These are phyloP conservation scores for Serendipita indica DNA, from an alignment of 768 basidiomycete species.

Conservation along the genomic window DNA sequence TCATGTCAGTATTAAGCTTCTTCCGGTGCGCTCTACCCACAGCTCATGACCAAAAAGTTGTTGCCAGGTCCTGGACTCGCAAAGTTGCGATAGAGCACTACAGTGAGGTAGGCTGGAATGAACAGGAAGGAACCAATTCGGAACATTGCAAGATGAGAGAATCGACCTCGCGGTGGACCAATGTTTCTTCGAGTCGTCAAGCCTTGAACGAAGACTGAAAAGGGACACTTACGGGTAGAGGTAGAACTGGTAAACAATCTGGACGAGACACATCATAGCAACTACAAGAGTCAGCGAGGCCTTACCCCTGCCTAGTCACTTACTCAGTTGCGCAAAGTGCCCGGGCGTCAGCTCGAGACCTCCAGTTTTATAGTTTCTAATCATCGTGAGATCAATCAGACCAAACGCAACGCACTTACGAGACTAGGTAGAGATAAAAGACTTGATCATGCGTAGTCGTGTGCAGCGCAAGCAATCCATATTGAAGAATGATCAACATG, in stretches of 20 bases:
- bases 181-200: slow-evolving; percentile 22
- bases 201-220: background rate
- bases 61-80: slow-evolving; percentile 56
- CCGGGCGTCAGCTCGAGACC: slow-evolving; percentile 83
- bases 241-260: slow-evolving; percentile 83
- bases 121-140: slow-evolving; percentile 73
- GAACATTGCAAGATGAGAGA: slow-evolving; percentile 81
- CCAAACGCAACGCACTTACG: slow-evolving; percentile 34
- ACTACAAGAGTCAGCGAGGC: slow-evolving; percentile 29
- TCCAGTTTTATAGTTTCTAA: slow-evolving; percentile 66
- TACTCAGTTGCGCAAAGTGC: slow-evolving; percentile 83
- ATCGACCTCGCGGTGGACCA: slow-evolving; percentile 60
- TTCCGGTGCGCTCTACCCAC: slow-evolving; percentile 27
- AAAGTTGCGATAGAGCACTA: slow-evolving; percentile 57
- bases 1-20: slow-evolving; percentile 17
- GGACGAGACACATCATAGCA: slow-evolving; percentile 86
- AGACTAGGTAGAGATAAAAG: slow-evolving; percentile 81
- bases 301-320: slow-evolving; percentile 18
- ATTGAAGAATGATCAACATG: slow-evolving; percentile 73
- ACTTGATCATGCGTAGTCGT: slow-evolving; percentile 82
- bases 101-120: slow-evolving; percentile 77
- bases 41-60: slow-evolving; percentile 66
- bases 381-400: background rate
- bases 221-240: slow-evolving; percentile 59
- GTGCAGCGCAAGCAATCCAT: slow-evolving; percentile 78